A percentile compares a stretch with the other conserved stretches of the same genome.
Evolutionary conservation across 139 green algal genomes (phyloP).

Genomic region (Eudorina sp.): DNA sequence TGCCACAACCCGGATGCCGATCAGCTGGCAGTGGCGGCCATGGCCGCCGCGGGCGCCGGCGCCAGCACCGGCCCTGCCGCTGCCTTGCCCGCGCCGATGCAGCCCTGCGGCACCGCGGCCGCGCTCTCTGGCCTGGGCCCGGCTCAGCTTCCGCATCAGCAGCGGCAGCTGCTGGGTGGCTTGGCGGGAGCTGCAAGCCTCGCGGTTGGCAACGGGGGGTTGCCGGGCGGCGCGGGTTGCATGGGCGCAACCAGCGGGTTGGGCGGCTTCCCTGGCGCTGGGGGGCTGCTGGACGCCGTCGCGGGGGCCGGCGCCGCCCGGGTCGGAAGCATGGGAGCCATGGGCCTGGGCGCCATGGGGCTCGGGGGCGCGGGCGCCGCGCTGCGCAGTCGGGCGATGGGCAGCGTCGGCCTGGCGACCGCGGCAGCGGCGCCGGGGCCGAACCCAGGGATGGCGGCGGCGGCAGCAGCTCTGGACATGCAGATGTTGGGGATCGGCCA

Average conservation of each 20-base stretch:
- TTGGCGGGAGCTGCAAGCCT: too few species aligned
- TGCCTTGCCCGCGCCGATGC: background rate
- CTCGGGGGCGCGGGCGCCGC: background rate
- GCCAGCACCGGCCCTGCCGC: background rate
- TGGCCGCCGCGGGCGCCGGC: background rate
- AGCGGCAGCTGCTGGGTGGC: background rate
- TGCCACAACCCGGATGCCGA: background rate
- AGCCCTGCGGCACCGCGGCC: background rate
- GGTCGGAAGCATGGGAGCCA: too few species aligned
- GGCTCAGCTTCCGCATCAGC: background rate
- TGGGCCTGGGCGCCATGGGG: background rate
- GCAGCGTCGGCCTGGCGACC: too few species aligned
- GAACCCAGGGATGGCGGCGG: background rate
- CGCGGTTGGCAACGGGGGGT: too few species aligned
- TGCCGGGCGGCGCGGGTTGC: too few species aligned
- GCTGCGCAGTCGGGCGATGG: background rate
- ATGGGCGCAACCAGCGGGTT: too few species aligned
- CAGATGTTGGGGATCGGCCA: background rate
- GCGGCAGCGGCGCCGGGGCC: background rate
- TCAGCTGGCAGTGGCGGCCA: background rate
- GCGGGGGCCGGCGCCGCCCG: background rate
- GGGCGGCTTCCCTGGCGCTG: too few species aligned
- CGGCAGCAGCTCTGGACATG: background rate
- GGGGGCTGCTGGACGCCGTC: too few species aligned
- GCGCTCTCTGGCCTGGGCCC: background rate